phyloP scores from a whole-genome alignment of 1,284 basidiomycete genomes.

The Ceratobasidium sp. region DNA sequence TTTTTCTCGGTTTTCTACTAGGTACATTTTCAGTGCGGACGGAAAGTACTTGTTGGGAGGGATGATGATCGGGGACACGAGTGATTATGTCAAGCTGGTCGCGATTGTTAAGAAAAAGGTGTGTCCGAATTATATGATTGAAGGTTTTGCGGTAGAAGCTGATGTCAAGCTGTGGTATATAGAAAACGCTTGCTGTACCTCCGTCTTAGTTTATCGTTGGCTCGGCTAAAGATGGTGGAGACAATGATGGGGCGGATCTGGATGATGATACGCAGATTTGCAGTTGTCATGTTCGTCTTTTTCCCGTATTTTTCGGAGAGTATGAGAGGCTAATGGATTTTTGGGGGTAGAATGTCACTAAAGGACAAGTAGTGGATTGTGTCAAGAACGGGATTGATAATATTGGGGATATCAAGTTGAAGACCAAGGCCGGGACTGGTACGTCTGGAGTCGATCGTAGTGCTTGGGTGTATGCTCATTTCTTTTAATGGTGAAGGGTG shows the following conservation, averaged over 20 bases:
- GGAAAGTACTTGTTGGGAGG: constrained; percentile 82
- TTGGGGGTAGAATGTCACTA: constrained; percentile 74
- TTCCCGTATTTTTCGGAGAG: constrained; percentile 25
- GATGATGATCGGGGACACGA: constrained; percentile 85
- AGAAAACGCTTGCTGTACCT: constrained; percentile 75
- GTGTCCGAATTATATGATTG: no score
- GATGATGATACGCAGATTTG: constrained; percentile 82
- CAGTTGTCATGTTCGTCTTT: constrained; percentile 67
- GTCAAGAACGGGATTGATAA: constrained; percentile 68
- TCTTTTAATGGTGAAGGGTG: constrained; percentile 64
- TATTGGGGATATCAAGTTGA: constrained; percentile 72
- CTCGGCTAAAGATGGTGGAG: constrained; percentile 65
- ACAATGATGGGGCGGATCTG: constrained; percentile 74
- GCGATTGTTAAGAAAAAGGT: constrained; percentile 80
- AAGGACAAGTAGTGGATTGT: constrained; percentile 70
- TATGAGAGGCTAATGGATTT: background rate
- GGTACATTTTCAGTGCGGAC: constrained; percentile 80
- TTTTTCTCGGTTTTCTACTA: constrained; percentile 48
- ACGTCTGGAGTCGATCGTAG: constrained; percentile 16
- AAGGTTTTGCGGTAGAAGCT: no score
- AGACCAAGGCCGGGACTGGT: constrained; percentile 78
- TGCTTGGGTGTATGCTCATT: background rate
- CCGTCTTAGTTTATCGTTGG: constrained; percentile 79
- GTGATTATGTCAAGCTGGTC: constrained; percentile 79
- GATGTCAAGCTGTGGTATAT: constrained; percentile 19